phyloP scores from a whole-genome alignment of 768 basidiomycete genomes.

The Mycena polygramma region DNA sequence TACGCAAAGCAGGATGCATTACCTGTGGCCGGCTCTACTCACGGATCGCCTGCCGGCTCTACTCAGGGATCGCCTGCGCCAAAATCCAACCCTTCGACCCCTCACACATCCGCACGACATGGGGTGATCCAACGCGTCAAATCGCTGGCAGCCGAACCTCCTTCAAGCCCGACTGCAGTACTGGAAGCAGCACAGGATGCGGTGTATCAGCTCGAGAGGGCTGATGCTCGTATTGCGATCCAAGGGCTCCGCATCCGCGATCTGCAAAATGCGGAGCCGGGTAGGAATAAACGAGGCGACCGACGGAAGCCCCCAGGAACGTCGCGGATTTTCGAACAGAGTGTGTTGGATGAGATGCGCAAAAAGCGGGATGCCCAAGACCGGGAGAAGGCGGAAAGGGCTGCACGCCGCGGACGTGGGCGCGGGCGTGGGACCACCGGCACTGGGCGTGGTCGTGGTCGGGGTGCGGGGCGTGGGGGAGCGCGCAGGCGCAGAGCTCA shows the following conservation, averaged over 20 bases:
- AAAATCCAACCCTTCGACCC: neutral
- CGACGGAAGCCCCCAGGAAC: slow-evolving; percentile 6
- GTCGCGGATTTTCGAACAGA: slow-evolving; percentile 8
- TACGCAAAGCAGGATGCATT: slow-evolving; percentile 1
- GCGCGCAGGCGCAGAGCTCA: neutral
- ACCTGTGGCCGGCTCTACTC: neutral
- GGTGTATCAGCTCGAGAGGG: neutral
- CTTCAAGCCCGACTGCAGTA: neutral
- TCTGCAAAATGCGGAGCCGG: neutral
- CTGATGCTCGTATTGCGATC: slow-evolving; percentile 10
- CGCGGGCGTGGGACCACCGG: too few species aligned
- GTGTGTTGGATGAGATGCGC: neutral
- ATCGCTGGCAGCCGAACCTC: neutral
- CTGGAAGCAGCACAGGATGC: neutral
- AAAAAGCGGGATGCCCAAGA: neutral
- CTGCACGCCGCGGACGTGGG: neutral
- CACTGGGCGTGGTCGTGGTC: neutral
- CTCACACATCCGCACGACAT: neutral
- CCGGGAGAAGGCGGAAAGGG: neutral
- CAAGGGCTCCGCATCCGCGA: slow-evolving; percentile 14
- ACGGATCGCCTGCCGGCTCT: too few species aligned
- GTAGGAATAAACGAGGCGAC: slow-evolving; percentile 4
- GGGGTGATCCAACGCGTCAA: neutral
- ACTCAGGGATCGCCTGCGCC: too few species aligned
- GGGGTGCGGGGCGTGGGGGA: neutral